Evolutionary conservation across 176 grass and related monocot species (phyloP), one percentile per base, ranked within the genome.

Genomic region (Aegilops longissima): DNA sequence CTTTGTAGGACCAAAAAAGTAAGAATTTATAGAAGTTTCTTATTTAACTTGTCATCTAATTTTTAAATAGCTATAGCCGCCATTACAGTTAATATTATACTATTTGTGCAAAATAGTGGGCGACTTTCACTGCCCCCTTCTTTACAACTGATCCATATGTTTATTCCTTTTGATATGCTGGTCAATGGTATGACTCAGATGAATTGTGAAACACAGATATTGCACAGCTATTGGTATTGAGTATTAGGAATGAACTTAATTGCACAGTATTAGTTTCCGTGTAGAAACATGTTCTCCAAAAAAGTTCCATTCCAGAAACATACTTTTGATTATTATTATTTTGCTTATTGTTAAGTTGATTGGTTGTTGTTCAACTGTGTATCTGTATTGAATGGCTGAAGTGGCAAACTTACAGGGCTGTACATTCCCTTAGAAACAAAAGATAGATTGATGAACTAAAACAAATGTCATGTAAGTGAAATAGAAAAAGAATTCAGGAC

Each of bases 1-100:
- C 77, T 94, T 98, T 84, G 84, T 31, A 80, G 90, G 90, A 79
- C 82, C 39, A 70, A 86, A 71, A 85, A 95, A 81, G 95, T 93
- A 92, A 92, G 89, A 72, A 59, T 16, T 73, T 25, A 36, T 9
- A 40, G 40, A 67, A 21, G 1, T 9, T 76, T 89, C 27, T 4
- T 84, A 76, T 40, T 82, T 79, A 39, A 69, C 29, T 42, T 84
- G 30, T 33, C 16, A 76, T 76, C 45, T 27, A 77, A 27, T 31
- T 77, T 29, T 11, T 17, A 4, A 63, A 70, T 72, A 66, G 7
- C 33, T 35, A 61, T 59, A 23, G 4, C 65, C 39, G 38, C 61
- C 73, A 77, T 70, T 42, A 5, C 71, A 21, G 47, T 66, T 71
- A 23, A 21, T 47, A 42, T 61, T 64, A 66, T 8, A 27, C 35